Conservation (phyloP, 495 filamentous ascomycete species). For the Patellaria atrata region DNA sequence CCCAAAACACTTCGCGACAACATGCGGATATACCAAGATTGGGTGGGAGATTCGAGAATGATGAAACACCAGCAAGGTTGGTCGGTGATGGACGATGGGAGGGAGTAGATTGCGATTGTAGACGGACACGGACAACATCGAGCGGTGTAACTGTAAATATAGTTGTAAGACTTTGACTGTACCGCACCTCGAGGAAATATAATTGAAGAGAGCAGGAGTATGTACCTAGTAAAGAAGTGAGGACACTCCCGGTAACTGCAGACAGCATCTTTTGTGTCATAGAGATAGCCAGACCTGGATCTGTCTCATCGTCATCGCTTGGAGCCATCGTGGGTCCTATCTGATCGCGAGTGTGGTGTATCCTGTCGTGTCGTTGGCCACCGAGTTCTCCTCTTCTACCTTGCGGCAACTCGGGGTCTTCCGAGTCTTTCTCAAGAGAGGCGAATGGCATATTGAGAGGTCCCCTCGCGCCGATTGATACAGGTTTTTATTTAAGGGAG, state of each 20-base stretch:
- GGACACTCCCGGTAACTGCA: conserved; percentile 73
- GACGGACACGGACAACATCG: conserved; percentile 88
- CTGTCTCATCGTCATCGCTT: conserved; percentile 24
- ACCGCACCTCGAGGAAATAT: too few species aligned
- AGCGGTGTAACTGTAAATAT: conserved; percentile 66
- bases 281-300: conserved; percentile 46
- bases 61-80: conserved; percentile 22
- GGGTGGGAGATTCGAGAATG: conserved; percentile 48
- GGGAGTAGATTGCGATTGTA: conserved; percentile 65
- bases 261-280: conserved; percentile 84
- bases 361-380: conserved; percentile 29
- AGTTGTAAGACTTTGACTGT: conserved; percentile 12
- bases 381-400: not conserved
- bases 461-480: too few species aligned
- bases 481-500: too few species aligned
- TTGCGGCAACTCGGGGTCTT: too few species aligned
- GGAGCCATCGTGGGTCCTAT: conserved; percentile 20
- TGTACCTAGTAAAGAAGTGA: conserved; percentile 81
- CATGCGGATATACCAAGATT: conserved; percentile 89
- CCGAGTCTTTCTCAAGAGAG: too few species aligned
- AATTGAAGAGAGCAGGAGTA: conserved; percentile 5
- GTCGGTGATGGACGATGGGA: conserved; percentile 25
- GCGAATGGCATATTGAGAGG: too few species aligned
- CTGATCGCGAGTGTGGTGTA: conserved; percentile 7
- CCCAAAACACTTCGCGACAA: conserved; percentile 94